Evolutionary conservation across 23 red algal species (phyloP).

Genomic region (Gracilaria caudata): DNA sequence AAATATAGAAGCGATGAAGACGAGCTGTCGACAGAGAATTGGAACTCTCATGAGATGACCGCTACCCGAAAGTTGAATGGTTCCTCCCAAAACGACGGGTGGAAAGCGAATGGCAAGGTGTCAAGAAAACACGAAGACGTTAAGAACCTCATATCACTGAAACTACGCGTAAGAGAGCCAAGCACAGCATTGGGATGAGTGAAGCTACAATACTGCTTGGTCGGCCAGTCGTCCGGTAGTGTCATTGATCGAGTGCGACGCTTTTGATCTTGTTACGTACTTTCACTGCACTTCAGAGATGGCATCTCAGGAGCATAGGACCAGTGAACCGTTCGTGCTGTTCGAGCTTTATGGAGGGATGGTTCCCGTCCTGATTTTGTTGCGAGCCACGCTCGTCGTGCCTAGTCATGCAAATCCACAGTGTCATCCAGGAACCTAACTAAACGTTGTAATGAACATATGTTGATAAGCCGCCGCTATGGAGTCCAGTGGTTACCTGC

Average conservation of each 20-base stretch:
- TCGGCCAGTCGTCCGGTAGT: too few species aligned
- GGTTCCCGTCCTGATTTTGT: background rate
- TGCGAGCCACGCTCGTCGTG: background rate
- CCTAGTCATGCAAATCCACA: background rate
- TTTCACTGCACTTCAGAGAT: background rate
- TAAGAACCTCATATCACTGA: conserved; percentile 6
- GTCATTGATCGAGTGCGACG: background rate
- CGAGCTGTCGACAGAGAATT: background rate
- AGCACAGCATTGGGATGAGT: background rate
- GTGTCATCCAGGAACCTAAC: background rate
- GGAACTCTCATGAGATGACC: background rate
- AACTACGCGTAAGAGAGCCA: background rate
- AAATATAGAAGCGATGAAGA: background rate
- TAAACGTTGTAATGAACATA: background rate
- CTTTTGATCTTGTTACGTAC: background rate
- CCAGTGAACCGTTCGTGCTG: background rate
- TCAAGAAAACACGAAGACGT: background rate
- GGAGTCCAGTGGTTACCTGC: too few species aligned
- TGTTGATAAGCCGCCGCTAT: background rate
- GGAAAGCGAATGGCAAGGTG: conserved; percentile 16
- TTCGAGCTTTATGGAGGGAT: background rate
- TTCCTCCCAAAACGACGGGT: background rate
- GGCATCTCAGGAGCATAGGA: background rate
- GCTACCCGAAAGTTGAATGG: background rate
- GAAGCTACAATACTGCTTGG: too few species aligned